Percentiles rank a stretch among this genome's conserved stretches.
Conservation (phyloP, 805 yeast genomes). For the Myxozyma neglecta region DNA sequence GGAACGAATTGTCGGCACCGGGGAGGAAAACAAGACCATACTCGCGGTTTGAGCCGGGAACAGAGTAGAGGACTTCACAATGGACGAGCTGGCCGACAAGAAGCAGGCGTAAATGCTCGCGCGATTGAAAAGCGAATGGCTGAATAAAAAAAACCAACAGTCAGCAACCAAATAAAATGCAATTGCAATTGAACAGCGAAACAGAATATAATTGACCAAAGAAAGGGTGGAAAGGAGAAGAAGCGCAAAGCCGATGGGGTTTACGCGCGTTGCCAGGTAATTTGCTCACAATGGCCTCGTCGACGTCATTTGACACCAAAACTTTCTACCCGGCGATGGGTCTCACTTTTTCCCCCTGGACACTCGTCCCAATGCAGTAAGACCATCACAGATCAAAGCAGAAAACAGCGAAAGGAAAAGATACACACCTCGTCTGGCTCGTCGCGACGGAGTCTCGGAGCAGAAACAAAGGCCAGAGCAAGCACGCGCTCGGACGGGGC, state of each 20-base stretch:
- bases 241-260: neutral
- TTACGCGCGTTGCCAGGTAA: neutral
- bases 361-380: neutral
- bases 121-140: constrained; percentile 54
- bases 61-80: constrained; percentile 57
- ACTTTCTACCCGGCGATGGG: neutral
- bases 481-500: constrained; percentile 57
- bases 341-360: neutral
- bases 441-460: constrained; percentile 49
- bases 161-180: neutral
- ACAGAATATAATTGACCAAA: neutral
- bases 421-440: constrained; percentile 34
- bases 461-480: constrained; percentile 63
- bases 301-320: neutral
- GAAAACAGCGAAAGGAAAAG: neutral
- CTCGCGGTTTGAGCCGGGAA: constrained; percentile 51
- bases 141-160: constrained; percentile 40
- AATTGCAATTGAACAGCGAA: neutral
- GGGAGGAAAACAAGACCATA: constrained; percentile 73
- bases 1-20: constrained; percentile 38
- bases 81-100: constrained; percentile 64
- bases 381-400: neutral
- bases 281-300: constrained; percentile 18
- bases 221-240: neutral
- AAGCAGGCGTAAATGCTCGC: constrained; percentile 61